These are phyloP conservation scores for Boletellus ananiceps DNA, from an alignment of 768 basidiomycete genomes.

Conservation along the genomic window DNA sequence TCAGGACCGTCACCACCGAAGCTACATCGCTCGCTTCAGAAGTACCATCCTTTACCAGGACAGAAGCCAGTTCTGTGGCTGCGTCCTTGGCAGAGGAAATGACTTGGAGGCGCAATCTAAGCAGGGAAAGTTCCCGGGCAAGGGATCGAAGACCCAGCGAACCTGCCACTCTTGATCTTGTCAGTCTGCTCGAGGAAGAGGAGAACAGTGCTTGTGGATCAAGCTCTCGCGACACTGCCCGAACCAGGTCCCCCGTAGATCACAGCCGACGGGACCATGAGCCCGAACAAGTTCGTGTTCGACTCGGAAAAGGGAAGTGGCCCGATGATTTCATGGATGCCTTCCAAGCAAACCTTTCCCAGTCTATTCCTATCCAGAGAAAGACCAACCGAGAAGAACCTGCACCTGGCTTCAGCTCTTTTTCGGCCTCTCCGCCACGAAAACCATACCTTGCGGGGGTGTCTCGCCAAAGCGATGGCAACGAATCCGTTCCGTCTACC, in stretches of 20 bases:
- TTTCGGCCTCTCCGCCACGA: conserved; percentile 46
- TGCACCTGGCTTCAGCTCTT: conserved; percentile 25
- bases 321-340: conserved; percentile 74
- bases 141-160: conserved; percentile 67
- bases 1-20: conserved; percentile 79
- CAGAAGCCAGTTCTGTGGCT: conserved; percentile 59
- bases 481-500: conserved; percentile 36
- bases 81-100: conserved; percentile 44
- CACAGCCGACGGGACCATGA: conserved; percentile 23
- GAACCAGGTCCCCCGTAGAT: conserved; percentile 14
- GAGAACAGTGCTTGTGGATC: conserved; percentile 49
- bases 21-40: conserved; percentile 62
- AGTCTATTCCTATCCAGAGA: conserved; percentile 27
- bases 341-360: conserved; percentile 37
- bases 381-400: conserved; percentile 21
- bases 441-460: conserved; percentile 53
- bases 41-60: conserved; percentile 55
- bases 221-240: conserved; percentile 35
- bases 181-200: conserved; percentile 68
- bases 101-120: conserved; percentile 34
- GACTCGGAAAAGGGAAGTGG: conserved; percentile 77
- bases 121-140: conserved; percentile 25
- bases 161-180: conserved; percentile 53
- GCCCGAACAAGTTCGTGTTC: conserved; percentile 38
- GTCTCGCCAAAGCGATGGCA: conserved; percentile 42